Conservation (phyloP, 2,329 filamentous ascomycete genomes). For the Byssoonygena ceratinophila region DNA sequence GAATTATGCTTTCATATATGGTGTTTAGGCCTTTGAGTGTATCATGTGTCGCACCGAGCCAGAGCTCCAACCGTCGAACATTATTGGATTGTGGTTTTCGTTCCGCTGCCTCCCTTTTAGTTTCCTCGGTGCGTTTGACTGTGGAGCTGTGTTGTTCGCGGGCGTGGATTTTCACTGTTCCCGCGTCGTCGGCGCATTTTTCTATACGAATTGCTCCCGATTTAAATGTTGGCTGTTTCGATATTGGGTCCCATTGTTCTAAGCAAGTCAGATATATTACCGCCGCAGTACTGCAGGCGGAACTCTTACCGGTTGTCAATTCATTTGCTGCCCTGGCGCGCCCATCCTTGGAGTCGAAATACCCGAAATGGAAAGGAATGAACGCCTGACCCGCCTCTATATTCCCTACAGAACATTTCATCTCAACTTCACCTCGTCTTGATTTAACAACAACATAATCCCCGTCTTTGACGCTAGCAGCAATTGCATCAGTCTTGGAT, state of each 20-base stretch:
- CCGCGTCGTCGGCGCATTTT: constrained; percentile 21
- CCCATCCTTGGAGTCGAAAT: constrained; percentile 28
- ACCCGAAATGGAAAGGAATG: constrained; percentile 34
- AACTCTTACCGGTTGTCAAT: constrained; percentile 26
- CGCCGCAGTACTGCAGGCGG: background rate
- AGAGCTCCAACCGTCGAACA: constrained; percentile 25
- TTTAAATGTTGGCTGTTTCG: constrained; percentile 33
- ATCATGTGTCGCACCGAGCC: constrained; percentile 28
- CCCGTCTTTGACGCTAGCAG: constrained; percentile 21
- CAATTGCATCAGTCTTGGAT: constrained; percentile 24
- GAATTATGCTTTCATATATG: constrained; percentile 23
- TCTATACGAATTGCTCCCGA: constrained; percentile 28
- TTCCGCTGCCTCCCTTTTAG: constrained; percentile 2
- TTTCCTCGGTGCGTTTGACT: constrained; percentile 15
- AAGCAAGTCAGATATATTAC: background rate
- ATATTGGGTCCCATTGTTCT: constrained; percentile 30
- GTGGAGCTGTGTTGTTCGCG: constrained; percentile 22
- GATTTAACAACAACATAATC: constrained; percentile 28
- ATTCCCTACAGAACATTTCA: constrained; percentile 23
- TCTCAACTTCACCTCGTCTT: constrained; percentile 24
- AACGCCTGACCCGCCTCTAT: constrained; percentile 28
- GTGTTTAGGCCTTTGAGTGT: constrained; percentile 19
- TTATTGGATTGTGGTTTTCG: constrained; percentile 15
- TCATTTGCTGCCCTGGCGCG: constrained; percentile 30
- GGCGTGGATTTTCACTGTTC: constrained; percentile 14